Percentiles rank a stretch among this genome's conserved stretches.
These are phyloP conservation scores for Aspergillus alliaceus DNA, from an alignment of 2,329 filamentous ascomycete genomes.

Conservation along the genomic window DNA sequence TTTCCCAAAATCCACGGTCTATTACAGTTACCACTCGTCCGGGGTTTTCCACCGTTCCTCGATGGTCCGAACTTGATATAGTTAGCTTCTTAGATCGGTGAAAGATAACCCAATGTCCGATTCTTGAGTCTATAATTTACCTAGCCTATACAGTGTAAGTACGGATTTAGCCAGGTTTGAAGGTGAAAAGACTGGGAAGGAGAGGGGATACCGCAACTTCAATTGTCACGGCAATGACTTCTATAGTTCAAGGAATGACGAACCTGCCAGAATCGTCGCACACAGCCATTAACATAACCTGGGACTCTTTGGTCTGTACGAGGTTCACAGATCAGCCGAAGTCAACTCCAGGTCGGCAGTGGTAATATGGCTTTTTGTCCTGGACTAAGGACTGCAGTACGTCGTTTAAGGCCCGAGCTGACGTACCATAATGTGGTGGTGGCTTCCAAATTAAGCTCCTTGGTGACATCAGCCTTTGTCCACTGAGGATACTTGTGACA, in stretches of 20 bases:
- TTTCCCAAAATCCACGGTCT: slow-evolving; percentile 78
- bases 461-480: slow-evolving; percentile 8
- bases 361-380: background rate
- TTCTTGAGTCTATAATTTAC: slow-evolving; percentile 16
- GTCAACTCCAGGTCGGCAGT: background rate
- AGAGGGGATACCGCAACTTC: background rate
- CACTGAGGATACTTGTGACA: background rate
- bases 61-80: slow-evolving; percentile 76
- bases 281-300: slow-evolving; percentile 90
- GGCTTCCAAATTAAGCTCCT: slow-evolving; percentile 98
- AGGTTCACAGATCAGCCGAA: slow-evolving; percentile 2
- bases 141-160: slow-evolving; percentile 27
- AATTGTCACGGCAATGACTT: background rate
- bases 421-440: slow-evolving; percentile 86
- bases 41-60: slow-evolving; percentile 82
- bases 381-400: background rate
- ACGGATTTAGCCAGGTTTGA: background rate
- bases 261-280: slow-evolving; percentile 97
- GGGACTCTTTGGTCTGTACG: slow-evolving; percentile 77
- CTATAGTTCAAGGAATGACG: slow-evolving; percentile 31
- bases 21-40: slow-evolving; percentile 94
- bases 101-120: slow-evolving; percentile 8
- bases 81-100: slow-evolving; percentile 4
- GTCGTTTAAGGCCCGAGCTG: background rate
- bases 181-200: background rate